Base-by-base conservation (phyloP, 768 basidiomycete genomes). In the Xerocomellus intermedius region DNA sequence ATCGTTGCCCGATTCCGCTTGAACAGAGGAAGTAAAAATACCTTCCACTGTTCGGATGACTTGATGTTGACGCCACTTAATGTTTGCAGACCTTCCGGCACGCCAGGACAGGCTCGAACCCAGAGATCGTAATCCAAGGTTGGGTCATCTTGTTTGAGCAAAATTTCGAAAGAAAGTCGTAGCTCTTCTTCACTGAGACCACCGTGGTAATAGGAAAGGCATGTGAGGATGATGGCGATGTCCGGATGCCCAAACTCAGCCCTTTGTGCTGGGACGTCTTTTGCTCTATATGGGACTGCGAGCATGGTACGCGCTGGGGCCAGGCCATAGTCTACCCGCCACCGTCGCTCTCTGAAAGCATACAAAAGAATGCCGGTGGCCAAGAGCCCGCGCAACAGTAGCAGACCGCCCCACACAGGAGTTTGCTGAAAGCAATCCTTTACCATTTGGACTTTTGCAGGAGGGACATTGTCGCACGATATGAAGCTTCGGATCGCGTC, bases 231-330 rank as follows among this genome's bases (percentile, higher is more conserved):
- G 46, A 75, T 62, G 6, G 63, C 63, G 12, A 74, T 51, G 21
- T 74, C 73, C 1, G 73, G 73, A 44, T 75, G 73, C 7, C 69
- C 71, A 43, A 74, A 75, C 22, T 76, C 74, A 10, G 74, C 74
- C 28, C 65, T 61, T 42, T 63, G 54, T 8, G 74, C 59, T 2
- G 74, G 74, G 22, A 73, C 58, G 24, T 75, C 75, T 51, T 70
- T 75, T 0, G 74, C 75, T 2, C 72, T 63, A 24, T 74, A 75
- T 1, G 74, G 74, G 2, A 75, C 74, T 1, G 74, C 74, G 2
- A 75, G 59, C 61, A 66, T 60, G 0, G 74, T 74, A 9, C 74
- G 69, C 21, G 33, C 2, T 5, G 53, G 64, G 38, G 73, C 56
- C 13, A 72, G 70, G 4, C 74, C 74, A 58, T 72, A 77, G 50